These are phyloP conservation scores for Gymnopus androsaceus DNA, from an alignment of 1,284 basidiomycete genomes.

Conservation along the genomic window DNA sequence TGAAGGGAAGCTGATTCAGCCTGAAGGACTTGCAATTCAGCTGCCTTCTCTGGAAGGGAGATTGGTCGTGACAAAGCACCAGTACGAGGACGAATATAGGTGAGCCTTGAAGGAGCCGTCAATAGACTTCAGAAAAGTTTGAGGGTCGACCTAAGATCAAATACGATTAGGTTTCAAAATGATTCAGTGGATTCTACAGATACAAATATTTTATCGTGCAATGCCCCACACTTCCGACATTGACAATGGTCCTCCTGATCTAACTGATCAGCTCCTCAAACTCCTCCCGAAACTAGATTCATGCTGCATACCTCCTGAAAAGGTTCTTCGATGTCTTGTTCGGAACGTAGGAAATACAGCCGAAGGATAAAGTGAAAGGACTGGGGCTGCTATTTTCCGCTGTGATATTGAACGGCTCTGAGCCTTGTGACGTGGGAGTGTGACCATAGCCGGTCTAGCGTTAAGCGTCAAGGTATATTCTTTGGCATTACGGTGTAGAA, in stretches of 20 bases:
- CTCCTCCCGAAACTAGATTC: constrained; percentile 59
- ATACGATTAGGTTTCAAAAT: constrained; percentile 33
- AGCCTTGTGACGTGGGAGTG: constrained; percentile 52
- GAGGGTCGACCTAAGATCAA: constrained; percentile 22
- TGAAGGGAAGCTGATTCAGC: constrained; percentile 25
- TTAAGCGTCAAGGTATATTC: constrained; percentile 55
- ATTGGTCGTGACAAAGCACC: background rate
- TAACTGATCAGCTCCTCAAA: constrained; percentile 54
- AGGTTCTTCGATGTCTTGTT: constrained; percentile 44
- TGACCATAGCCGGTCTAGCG: constrained; percentile 55
- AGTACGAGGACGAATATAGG: background rate
- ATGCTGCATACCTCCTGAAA: constrained; percentile 57
- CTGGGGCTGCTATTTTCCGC: background rate
- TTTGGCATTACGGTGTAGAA: background rate
- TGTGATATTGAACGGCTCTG: constrained; percentile 32
- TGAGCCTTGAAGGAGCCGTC: constrained; percentile 2
- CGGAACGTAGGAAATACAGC: constrained; percentile 23
- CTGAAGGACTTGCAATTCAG: background rate
- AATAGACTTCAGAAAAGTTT: constrained; percentile 9
- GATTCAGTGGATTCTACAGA: constrained; percentile 46
- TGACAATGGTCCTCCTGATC: constrained; percentile 29
- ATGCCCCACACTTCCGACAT: too few species aligned
- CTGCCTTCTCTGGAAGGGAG: too few species aligned
- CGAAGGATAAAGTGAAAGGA: constrained; percentile 8
- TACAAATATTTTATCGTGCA: too few species aligned